Conservation (phyloP, 2,329 filamentous ascomycete genomes). For the Drechslerella stenobrocha region DNA sequence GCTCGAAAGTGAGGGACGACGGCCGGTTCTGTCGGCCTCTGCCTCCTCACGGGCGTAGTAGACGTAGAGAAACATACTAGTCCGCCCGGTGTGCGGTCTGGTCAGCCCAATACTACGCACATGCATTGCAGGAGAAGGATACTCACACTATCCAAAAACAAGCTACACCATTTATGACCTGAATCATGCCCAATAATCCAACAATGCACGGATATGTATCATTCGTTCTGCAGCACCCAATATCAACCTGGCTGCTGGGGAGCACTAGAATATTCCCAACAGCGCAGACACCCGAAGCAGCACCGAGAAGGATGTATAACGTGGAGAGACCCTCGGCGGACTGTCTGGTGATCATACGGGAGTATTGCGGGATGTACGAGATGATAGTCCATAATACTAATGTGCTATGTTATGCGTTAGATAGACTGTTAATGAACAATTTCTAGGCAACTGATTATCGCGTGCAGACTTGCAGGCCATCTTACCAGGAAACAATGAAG, state of each 20-base stretch:
- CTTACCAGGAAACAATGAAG: slow-evolving; percentile 32
- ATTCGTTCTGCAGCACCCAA: slow-evolving; percentile 49
- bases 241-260: slow-evolving; percentile 50
- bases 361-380: slow-evolving; percentile 42
- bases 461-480: too few relatives aligned
- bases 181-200: slow-evolving; percentile 49
- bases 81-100: not conserved
- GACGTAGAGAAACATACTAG: slow-evolving; percentile 50
- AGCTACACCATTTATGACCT: slow-evolving; percentile 50
- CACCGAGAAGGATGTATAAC: slow-evolving; percentile 35
- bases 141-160: slow-evolving; percentile 50
- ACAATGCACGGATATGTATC: slow-evolving; percentile 49
- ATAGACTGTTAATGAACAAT: too few relatives aligned
- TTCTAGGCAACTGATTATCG: too few relatives aligned
- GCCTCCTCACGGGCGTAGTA: slow-evolving; percentile 54
- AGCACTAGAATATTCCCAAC: slow-evolving; percentile 49
- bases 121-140: not conserved
- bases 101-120: not conserved
- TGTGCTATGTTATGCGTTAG: too few relatives aligned
- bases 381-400: slow-evolving; percentile 35
- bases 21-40: slow-evolving; percentile 52
- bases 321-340: slow-evolving; percentile 39
- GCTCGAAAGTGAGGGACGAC: slow-evolving; percentile 51
- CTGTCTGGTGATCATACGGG: slow-evolving; percentile 35
- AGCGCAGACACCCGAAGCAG: slow-evolving; percentile 31